Evolutionary conservation across 192 early-diverging fungal species (phyloP), one percentile per base, ranked within the genome.

Genomic region (Coemansia sp.): DNA sequence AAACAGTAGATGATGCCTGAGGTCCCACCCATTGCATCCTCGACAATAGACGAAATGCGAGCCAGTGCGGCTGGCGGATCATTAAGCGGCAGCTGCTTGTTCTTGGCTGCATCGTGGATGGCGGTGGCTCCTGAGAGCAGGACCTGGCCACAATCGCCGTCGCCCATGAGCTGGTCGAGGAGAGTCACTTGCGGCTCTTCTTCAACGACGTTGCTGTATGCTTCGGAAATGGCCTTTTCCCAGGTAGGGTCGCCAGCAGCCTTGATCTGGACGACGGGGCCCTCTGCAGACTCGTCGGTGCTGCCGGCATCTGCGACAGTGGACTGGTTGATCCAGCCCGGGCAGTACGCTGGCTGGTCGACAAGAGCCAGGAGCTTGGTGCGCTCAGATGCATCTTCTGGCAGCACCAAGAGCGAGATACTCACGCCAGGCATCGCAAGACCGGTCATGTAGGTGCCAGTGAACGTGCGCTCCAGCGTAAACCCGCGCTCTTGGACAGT

Each of bases 91-190:
- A 81, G 61, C 73, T 70, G 66, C 17, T 57, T 70, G 48, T 7
- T 9, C 52, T 86, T 62, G 6, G 83, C 65, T 5, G 83, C 85
- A 7, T 84, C 67, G 46, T 70, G 69, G 55, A 91, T 79, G 35
- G 86, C 86, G n/a, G 76, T 82, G 17, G 87, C 90, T 14, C 91
- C 91, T 5, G 83, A 74, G 15, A 84, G 75, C 40, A 94, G 71
- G 11, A 89, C 89, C 15, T 86, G 70, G 15, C 93, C 93, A 65
- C 91, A 94, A 71, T 94, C 93, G 15, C 93, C 93, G 64, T 95
- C 93, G 23, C 93, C 92, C 61, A 87, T 79, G 59, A 93, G 69
- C 56, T 85, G 85, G 60, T 94, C 93, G 38, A 87, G 84, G 34
- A 73, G 66, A 4, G 90, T 93, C 36, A 94, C 77, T 14, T 84